phyloP scores from a whole-genome alignment of 2,329 filamentous ascomycete species.

The Periconia macrospinosa region DNA sequence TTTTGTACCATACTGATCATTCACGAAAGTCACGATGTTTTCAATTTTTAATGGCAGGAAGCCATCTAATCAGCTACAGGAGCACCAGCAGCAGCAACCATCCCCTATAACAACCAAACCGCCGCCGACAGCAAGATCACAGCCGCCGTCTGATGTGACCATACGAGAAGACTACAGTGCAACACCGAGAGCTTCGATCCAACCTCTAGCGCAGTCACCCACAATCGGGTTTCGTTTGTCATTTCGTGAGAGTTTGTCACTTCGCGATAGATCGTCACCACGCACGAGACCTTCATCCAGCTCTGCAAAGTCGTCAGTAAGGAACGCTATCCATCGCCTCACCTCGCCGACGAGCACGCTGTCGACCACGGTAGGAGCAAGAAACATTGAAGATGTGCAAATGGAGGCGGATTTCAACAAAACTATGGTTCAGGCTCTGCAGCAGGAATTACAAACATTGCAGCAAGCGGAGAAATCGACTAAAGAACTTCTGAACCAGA shows the following conservation, averaged over 20 bases:
- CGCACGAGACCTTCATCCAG: too few relatives aligned
- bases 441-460: background rate
- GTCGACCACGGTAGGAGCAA: background rate
- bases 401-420: background rate
- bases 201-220: background rate
- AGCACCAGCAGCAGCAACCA: background rate
- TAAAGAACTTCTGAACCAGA: background rate
- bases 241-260: too few relatives aligned
- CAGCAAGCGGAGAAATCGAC: background rate
- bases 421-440: background rate
- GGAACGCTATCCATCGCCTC: background rate
- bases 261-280: too few relatives aligned
- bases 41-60: background rate
- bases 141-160: background rate
- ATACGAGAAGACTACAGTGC: background rate
- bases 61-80: background rate
- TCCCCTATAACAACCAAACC: background rate
- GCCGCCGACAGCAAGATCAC: background rate
- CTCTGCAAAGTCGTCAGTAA: background rate
- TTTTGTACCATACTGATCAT: background rate
- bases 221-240: background rate
- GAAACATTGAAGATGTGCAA: background rate
- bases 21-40: background rate
- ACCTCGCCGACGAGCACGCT: background rate
- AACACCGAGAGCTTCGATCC: background rate